phyloP scores from a whole-genome alignment of 306 rosid genomes.

The Dalbergia cultrata region DNA sequence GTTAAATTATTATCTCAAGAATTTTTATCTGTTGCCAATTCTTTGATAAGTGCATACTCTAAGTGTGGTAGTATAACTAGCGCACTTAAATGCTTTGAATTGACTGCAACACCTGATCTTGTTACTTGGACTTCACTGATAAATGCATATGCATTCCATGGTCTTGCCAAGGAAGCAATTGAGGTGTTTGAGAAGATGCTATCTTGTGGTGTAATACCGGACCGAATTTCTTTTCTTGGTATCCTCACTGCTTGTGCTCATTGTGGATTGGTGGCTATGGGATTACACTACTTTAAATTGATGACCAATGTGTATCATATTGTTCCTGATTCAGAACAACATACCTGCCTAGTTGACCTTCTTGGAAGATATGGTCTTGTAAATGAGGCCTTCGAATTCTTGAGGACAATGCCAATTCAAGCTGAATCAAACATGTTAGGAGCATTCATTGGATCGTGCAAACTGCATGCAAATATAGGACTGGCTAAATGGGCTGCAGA shows the following conservation, averaged over 20 bases:
- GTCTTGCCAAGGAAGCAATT: conserved; percentile 68
- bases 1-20: conserved; percentile 66
- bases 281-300: conserved; percentile 67
- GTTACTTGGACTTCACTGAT: conserved; percentile 83
- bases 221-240: conserved; percentile 70
- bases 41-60: conserved; percentile 76
- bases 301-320: conserved; percentile 63
- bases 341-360: conserved; percentile 73
- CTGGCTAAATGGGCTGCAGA: conserved; percentile 73
- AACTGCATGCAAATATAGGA: conserved; percentile 60
- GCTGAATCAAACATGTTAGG: conserved; percentile 60
- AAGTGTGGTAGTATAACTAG: conserved; percentile 68
- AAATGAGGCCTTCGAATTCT: conserved; percentile 65
- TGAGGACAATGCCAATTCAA: conserved; percentile 63
- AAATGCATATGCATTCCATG: conserved; percentile 76
- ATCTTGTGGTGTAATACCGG: conserved; percentile 63
- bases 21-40: conserved; percentile 61
- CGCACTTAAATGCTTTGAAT: conserved; percentile 68
- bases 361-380: conserved; percentile 78
- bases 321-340: conserved; percentile 68
- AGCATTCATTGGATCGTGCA: conserved; percentile 84
- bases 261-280: conserved; percentile 62
- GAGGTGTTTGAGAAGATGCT: conserved; percentile 72
- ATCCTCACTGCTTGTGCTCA: conserved; percentile 82
- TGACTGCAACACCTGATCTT: conserved; percentile 57